Evolutionary conservation across 108 stramenopile genomes (phyloP).

Genomic region (Nannochloropsis oceanica): DNA sequence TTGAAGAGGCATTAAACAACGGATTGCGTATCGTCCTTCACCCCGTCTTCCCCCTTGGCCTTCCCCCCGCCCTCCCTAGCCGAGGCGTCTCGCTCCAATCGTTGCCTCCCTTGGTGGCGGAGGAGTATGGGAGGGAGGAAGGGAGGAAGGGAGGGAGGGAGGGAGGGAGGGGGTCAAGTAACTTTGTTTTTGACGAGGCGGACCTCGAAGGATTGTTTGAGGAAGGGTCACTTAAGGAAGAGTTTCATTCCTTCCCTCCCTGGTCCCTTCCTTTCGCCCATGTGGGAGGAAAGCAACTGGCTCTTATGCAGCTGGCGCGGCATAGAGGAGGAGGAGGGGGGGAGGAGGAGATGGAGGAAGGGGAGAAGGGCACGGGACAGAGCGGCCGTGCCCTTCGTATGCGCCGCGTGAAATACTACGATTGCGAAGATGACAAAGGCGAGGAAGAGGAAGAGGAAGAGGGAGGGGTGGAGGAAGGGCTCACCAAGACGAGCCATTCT

Average conservation of each 20-base stretch:
- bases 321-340: background rate
- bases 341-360: background rate
- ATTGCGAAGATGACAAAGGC: background rate
- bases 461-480: background rate
- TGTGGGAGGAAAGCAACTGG: too few relatives aligned
- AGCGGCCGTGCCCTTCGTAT: too few relatives aligned
- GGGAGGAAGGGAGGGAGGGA: background rate
- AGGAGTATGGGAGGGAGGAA: background rate
- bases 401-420: background rate
- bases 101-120: background rate
- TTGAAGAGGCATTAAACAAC: background rate
- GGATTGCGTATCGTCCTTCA: background rate
- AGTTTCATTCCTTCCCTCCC: too few relatives aligned
- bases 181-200: too few relatives aligned
- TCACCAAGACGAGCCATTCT: background rate
- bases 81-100: too few relatives aligned
- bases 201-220: too few relatives aligned
- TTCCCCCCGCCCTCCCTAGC: too few relatives aligned
- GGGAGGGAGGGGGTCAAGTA: too few relatives aligned
- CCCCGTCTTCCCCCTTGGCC: background rate
- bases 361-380: background rate
- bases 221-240: too few relatives aligned
- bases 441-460: background rate
- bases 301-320: background rate
- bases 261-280: too few relatives aligned